Conservation (phyloP, 2,329 filamentous ascomycete genomes). For the Aspergillus eucalypticola region DNA sequence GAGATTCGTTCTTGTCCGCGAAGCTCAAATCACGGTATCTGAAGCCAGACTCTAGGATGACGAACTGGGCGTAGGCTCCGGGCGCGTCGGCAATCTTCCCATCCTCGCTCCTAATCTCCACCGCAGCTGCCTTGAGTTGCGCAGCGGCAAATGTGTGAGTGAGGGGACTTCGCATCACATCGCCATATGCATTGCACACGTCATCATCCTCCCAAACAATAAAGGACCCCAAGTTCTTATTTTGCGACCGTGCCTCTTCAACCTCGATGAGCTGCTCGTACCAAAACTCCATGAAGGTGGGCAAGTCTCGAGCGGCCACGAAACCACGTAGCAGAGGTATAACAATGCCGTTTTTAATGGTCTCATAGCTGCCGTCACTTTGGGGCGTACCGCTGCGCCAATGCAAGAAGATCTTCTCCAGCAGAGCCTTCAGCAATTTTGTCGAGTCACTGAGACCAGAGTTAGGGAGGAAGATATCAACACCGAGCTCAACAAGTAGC, state of each 20-base stretch:
- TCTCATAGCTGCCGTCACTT: conserved; percentile 27
- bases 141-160: conserved; percentile 29
- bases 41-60: conserved; percentile 39
- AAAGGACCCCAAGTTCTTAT: conserved; percentile 26
- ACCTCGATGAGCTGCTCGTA: conserved; percentile 39
- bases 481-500: conserved; percentile 44
- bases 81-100: conserved; percentile 29
- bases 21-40: conserved; percentile 28
- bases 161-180: conserved; percentile 35
- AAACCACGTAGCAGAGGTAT: conserved; percentile 45
- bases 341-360: conserved; percentile 41
- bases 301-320: conserved; percentile 42
- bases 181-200: conserved; percentile 39
- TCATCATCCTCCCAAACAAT: conserved; percentile 51
- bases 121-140: conserved; percentile 34
- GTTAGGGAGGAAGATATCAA: conserved; percentile 47
- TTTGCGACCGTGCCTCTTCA: conserved; percentile 33
- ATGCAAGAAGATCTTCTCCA: conserved; percentile 37
- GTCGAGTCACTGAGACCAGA: conserved; percentile 42
- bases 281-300: conserved; percentile 44
- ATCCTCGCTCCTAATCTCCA: conserved; percentile 29
- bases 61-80: conserved; percentile 36
- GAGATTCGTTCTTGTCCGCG: conserved; percentile 24
- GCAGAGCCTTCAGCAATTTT: conserved; percentile 38
- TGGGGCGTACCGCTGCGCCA: conserved; percentile 28